Conservation (phyloP, 192 early-diverging fungal species). For the Coemansia sp. region DNA sequence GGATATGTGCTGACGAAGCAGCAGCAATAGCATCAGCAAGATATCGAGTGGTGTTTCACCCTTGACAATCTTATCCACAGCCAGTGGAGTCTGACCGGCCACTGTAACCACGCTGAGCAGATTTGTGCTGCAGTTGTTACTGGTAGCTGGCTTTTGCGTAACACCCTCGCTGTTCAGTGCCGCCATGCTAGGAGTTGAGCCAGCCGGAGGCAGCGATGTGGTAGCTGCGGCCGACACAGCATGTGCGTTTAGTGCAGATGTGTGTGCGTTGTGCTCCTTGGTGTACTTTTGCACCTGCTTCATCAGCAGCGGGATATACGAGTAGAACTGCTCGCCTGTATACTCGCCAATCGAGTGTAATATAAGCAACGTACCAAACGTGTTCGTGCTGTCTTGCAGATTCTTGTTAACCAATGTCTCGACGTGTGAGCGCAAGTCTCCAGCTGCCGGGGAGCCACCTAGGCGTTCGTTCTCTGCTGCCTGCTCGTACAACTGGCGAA, state of each 20-base stretch:
- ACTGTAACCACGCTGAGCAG: conserved; percentile 19
- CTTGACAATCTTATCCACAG: conserved; percentile 29
- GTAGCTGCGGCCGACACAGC: conserved; percentile 6
- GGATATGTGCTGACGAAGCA: conserved; percentile 62
- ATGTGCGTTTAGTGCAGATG: conserved; percentile 20
- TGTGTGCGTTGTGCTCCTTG: conserved; percentile 72
- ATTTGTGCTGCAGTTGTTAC: conserved; percentile 22
- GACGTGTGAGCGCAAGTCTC: conserved; percentile 60
- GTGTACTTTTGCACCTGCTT: conserved; percentile 82
- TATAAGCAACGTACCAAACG: conserved; percentile 66
- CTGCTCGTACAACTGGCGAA: conserved; percentile 69
- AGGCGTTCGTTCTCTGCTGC: conserved; percentile 51
- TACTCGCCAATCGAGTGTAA: conserved; percentile 66
- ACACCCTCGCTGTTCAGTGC: conserved; percentile 12
- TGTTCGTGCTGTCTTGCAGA: conserved; percentile 63
- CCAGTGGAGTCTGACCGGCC: conserved; percentile 44
- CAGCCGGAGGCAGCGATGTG: conserved; percentile 24
- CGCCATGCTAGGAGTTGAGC: conserved; percentile 14
- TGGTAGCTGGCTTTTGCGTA: not conserved
- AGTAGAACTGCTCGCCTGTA: conserved; percentile 67
- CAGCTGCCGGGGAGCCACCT: conserved; percentile 22
- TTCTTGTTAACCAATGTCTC: conserved; percentile 69
- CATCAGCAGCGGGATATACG: conserved; percentile 73
- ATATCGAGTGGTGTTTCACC: conserved; percentile 48
- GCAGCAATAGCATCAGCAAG: conserved; percentile 52